These are phyloP conservation scores for Aspergillus hortae DNA, from an alignment of 2,329 filamentous ascomycete genomes.

Conservation along the genomic window DNA sequence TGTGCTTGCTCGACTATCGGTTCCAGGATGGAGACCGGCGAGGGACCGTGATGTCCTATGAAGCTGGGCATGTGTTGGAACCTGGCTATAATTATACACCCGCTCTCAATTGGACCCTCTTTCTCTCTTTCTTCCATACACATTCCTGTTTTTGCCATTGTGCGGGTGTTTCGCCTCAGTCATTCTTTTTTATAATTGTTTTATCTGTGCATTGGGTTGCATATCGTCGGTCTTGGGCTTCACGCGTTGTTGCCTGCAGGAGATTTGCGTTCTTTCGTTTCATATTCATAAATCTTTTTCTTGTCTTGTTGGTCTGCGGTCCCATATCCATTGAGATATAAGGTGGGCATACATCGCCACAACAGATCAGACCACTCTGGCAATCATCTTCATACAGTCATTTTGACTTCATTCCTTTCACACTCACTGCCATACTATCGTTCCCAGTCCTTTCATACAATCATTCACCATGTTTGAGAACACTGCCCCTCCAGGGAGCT, in stretches of 20 bases:
- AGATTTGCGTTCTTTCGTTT: neutral
- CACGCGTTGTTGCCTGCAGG: slow-evolving; percentile 1
- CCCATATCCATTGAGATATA: slow-evolving; percentile 3
- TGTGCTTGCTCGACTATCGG: neutral
- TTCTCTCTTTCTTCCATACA: neutral
- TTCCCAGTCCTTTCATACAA: neutral
- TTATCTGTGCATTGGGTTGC: neutral
- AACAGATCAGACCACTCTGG: neutral
- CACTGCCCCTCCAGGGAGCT: slow-evolving; percentile 18
- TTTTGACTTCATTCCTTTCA: neutral
- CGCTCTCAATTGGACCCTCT: neutral
- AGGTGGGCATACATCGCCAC: neutral
- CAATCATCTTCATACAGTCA: neutral
- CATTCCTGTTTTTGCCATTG: neutral
- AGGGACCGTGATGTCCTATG: neutral
- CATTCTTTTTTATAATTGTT: slow-evolving; percentile 2
- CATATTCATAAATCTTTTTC: neutral
- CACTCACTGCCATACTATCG: neutral
- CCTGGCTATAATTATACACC: neutral
- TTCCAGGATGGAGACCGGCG: neutral
- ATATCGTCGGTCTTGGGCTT: neutral
- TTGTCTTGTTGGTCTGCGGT: neutral
- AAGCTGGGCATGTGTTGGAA: neutral
- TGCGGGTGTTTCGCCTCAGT: neutral
- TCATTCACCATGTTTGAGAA: slow-evolving; percentile 15